These are phyloP conservation scores for Colletotrichum endophyticum DNA, from an alignment of 2,329 filamentous ascomycete genomes.

Conservation along the genomic window DNA sequence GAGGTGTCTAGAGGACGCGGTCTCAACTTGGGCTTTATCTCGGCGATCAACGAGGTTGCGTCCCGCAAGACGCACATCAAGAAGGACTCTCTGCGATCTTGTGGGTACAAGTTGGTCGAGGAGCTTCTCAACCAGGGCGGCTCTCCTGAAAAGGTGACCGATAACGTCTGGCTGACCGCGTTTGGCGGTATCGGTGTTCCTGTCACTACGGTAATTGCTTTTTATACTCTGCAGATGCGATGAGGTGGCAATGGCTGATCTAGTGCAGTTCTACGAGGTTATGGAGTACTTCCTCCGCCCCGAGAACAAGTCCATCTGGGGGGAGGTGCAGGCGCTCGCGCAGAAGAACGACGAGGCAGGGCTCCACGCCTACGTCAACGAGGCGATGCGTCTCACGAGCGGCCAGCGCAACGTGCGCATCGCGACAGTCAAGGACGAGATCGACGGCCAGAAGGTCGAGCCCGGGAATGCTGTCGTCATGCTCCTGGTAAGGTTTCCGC, in stretches of 20 bases:
- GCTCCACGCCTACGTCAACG: constrained; percentile 41
- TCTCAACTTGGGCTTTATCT: constrained; percentile 32
- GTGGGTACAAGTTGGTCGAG: constrained; percentile 41
- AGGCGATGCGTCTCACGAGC: constrained; percentile 45
- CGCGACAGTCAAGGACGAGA: constrained; percentile 34
- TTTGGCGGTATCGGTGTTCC: constrained; percentile 44
- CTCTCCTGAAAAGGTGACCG: constrained; percentile 36
- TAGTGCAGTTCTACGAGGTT: constrained; percentile 46
- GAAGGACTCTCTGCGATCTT: constrained; percentile 38
- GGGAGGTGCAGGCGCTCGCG: constrained; percentile 44
- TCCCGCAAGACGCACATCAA: constrained; percentile 32
- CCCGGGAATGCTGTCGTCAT: constrained; percentile 42
- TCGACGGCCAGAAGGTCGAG: neutral
- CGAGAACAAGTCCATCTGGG: constrained; percentile 45
- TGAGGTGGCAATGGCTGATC: neutral
- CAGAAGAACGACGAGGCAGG: constrained; percentile 36
- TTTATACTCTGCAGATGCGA: neutral
- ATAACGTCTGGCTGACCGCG: constrained; percentile 42
- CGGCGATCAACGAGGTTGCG: constrained; percentile 30
- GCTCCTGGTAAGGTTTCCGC: constrained; percentile 34
- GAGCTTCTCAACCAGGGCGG: constrained; percentile 38
- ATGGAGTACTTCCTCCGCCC: constrained; percentile 44
- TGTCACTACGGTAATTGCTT: constrained; percentile 39
- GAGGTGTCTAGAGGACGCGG: constrained; percentile 36
- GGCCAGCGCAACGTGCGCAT: constrained; percentile 42